Conservation (phyloP, 345 rosid genomes). For the Rubroshorea leprosula region DNA sequence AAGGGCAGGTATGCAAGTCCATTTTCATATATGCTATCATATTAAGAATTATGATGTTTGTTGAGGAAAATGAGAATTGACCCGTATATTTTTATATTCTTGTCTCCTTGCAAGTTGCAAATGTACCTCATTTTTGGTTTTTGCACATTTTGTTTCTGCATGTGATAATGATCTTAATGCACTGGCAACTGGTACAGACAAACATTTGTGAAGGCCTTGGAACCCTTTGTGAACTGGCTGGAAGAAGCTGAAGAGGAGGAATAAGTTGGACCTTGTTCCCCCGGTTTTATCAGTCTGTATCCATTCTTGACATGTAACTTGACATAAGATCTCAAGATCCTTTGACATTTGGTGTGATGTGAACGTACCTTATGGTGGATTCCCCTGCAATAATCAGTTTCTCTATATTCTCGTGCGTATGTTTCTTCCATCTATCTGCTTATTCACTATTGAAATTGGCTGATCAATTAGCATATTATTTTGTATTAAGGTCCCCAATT, state of each 20-base stretch:
- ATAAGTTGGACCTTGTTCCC: constrained; percentile 17
- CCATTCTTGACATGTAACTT: background rate
- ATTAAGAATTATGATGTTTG: too few relatives aligned
- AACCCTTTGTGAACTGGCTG: constrained; percentile 96
- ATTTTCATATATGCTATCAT: background rate
- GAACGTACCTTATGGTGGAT: background rate
- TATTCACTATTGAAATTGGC: too few relatives aligned
- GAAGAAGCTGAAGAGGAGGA: constrained; percentile 99
- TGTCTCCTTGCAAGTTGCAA: too few relatives aligned
- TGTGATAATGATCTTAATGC: background rate
- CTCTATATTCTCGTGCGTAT: background rate
- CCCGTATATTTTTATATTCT: too few relatives aligned
- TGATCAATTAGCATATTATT: too few relatives aligned
- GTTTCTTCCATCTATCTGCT: too few relatives aligned
- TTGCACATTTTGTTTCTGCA: background rate
- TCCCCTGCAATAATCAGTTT: background rate
- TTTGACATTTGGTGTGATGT: constrained; percentile 1
- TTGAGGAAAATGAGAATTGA: too few relatives aligned
- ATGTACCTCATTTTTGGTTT: background rate
- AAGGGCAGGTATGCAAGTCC: constrained; percentile 73
- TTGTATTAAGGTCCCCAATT: too few relatives aligned
- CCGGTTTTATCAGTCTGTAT: constrained; percentile 1
- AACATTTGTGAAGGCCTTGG: constrained; percentile 85
- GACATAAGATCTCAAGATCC: background rate
- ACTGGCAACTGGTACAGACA: constrained; percentile 38